Percentiles rank a stretch among this genome's conserved stretches.
phyloP scores from a whole-genome alignment of 805 yeast species.

The Yamadazyma insecticola region DNA sequence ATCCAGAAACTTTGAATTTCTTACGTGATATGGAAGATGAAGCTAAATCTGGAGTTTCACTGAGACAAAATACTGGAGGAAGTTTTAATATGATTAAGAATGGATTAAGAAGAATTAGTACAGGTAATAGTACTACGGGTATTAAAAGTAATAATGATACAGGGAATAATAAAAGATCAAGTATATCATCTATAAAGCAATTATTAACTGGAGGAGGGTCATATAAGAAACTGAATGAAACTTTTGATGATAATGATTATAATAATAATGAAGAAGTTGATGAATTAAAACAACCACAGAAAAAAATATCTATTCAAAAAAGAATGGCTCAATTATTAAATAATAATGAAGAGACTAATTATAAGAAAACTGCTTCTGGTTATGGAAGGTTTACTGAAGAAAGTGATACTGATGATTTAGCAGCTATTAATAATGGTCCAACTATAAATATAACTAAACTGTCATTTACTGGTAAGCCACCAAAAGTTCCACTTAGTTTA shows the following conservation, averaged over 20 bases:
- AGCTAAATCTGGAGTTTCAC: conserved; percentile 1
- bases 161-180: conserved; percentile 21
- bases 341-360: conserved; percentile 38
- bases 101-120: conserved; percentile 35
- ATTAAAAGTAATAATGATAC: conserved; percentile 14
- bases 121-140: conserved; percentile 26
- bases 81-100: conserved; percentile 29
- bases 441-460: conserved; percentile 5
- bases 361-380: conserved; percentile 66
- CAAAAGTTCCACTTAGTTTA: conserved; percentile 30
- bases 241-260: conserved; percentile 2
- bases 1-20: conserved; percentile 32
- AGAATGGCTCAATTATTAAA: conserved; percentile 49
- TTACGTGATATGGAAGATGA: conserved; percentile 29
- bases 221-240: conserved; percentile 11
- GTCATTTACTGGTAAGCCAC: conserved; percentile 19
- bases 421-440: conserved; percentile 27
- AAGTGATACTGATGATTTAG: conserved; percentile 29
- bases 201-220: conserved; percentile 22
- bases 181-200: conserved; percentile 26
- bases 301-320: conserved; percentile 43
- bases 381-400: conserved; percentile 65
- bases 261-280: not conserved
- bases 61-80: conserved; percentile 33
- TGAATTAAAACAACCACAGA: conserved; percentile 7